Base-by-base conservation (phyloP, 2,329 filamentous ascomycete species). In the Nemania sp. region DNA sequence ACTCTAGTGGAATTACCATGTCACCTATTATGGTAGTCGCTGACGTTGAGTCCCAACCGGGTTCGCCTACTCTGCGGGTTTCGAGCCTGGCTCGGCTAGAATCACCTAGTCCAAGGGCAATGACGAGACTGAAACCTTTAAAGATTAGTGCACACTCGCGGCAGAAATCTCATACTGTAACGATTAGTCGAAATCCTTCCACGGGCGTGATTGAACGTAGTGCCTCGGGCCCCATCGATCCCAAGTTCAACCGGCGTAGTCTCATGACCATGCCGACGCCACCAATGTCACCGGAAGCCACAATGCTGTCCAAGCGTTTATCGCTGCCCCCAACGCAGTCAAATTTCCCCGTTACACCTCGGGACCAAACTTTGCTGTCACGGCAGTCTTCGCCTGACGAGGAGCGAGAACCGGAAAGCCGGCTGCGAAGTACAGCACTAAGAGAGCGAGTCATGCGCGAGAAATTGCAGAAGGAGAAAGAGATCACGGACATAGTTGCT, bases 1-100 rank as follows among this genome's bases (percentile, higher is more conserved):
- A 62, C 26, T 68, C 59, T 1, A 62, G 64, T 22, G 52, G 68
- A 27, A 67, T 74, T 26, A 60, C 68, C 13, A 70, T 77, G 49
- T 77, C 76, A 7, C 70, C 73, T 5, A 67, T 77, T n/a, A 77
- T 77, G 71, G 69, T 76, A 0, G 69, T 76, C 1, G 72, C 71
- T 11, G 65, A 73, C 59, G 27, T 73, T 24, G 67, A 70, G 52
- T 69, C 73, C 2, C 66, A 51, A 49, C 54, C 66, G 2, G 66
- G 56, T 22, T 65, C 64, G 35, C 47, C 69, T 29, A 70, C 62
- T 11, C 32, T 70, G 2, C 66, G 57, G 24, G 26, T 55, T n/a
- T 58, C 68, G 27, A 51, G 52, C 54, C 22, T 57, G 49, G 26
- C 64, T 32, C 59, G 66, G 51, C 62, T 56, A 29, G 69, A 72